These are phyloP conservation scores for Mycocentrospora acerina DNA, from an alignment of 2,329 filamentous ascomycete genomes.

Conservation along the genomic window DNA sequence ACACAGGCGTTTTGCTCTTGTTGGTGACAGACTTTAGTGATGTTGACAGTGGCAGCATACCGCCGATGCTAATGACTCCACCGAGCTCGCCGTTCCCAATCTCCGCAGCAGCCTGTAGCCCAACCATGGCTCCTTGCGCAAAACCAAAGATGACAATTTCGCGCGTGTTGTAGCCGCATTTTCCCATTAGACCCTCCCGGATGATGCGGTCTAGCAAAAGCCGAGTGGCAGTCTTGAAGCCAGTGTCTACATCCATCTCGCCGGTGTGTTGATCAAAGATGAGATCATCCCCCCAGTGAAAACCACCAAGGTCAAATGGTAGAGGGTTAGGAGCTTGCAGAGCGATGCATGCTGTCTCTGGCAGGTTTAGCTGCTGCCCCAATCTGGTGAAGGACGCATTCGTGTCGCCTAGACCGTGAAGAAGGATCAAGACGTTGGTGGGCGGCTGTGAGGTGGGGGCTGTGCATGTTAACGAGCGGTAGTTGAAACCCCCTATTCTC, in stretches of 20 bases:
- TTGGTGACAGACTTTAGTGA: conserved; percentile 31
- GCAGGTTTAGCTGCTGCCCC: conserved; percentile 68
- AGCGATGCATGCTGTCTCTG: conserved; percentile 74
- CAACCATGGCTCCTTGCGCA: conserved; percentile 60
- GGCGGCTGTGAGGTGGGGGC: conserved; percentile 56
- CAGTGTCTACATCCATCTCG: conserved; percentile 57
- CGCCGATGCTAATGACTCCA: conserved; percentile 66
- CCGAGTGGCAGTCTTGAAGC: conserved; percentile 49
- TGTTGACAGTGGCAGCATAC: conserved; percentile 51
- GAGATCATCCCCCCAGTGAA: conserved; percentile 63
- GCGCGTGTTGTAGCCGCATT: conserved; percentile 52
- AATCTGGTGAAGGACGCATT: conserved; percentile 69
- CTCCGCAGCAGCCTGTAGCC: conserved; percentile 47
- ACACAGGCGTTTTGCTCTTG: conserved; percentile 64
- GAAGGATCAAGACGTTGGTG: conserved; percentile 74
- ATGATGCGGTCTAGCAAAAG: conserved; percentile 49
- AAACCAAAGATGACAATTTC: conserved; percentile 59
- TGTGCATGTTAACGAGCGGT: conserved; percentile 19
- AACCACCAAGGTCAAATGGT: conserved; percentile 67
- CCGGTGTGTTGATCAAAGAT: conserved; percentile 55
- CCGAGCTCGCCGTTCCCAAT: conserved; percentile 47
- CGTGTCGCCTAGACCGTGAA: conserved; percentile 83
- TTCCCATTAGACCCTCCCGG: conserved; percentile 47
- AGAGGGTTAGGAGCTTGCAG: conserved; percentile 70
- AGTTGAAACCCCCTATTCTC: neutral